A percentile compares a stretch with the other conserved stretches of the same genome.
Evolutionary conservation across 169 alveolate species (phyloP).

Genomic region (Eimeria acervulina): DNA sequence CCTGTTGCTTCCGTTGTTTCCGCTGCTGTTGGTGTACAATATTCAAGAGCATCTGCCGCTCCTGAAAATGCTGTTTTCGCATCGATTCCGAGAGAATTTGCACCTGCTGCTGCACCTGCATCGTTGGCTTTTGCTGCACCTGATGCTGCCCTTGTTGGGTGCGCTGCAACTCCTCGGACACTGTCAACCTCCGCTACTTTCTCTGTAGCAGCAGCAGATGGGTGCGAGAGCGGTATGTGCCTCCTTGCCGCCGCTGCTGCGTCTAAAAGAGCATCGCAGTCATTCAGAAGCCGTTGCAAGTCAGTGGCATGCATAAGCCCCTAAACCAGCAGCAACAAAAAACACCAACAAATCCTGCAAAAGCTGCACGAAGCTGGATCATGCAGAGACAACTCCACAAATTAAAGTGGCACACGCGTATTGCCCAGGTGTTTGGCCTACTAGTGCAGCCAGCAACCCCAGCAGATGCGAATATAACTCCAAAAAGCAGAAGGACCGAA

Average conservation of each 20-base stretch:
- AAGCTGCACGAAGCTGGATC: background rate
- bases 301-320: slow-evolving; percentile 59
- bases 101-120: slow-evolving; percentile 25
- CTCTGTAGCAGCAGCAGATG: slow-evolving; percentile 9
- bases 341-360: background rate
- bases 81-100: background rate
- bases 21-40: background rate
- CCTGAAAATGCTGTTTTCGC: background rate
- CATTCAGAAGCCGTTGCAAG: slow-evolving; percentile 44
- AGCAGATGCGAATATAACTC: background rate
- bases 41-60: background rate
- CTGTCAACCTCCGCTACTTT: background rate
- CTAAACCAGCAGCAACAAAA: slow-evolving; percentile 26
- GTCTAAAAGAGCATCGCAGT: slow-evolving; percentile 70
- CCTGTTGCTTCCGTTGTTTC: slow-evolving; percentile 5
- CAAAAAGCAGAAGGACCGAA: background rate
- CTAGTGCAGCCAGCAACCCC: background rate
- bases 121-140: background rate
- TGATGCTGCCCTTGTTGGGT: background rate
- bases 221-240: slow-evolving; percentile 45
- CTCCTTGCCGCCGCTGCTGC: slow-evolving; percentile 68
- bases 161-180: background rate
- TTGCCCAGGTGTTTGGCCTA: background rate
- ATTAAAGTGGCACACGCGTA: background rate
- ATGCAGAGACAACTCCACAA: background rate